Percentiles rank a stretch among this genome's conserved stretches.
Conservation (phyloP, 2,329 filamentous ascomycete genomes). For the Phyllosticta citrichinensis region DNA sequence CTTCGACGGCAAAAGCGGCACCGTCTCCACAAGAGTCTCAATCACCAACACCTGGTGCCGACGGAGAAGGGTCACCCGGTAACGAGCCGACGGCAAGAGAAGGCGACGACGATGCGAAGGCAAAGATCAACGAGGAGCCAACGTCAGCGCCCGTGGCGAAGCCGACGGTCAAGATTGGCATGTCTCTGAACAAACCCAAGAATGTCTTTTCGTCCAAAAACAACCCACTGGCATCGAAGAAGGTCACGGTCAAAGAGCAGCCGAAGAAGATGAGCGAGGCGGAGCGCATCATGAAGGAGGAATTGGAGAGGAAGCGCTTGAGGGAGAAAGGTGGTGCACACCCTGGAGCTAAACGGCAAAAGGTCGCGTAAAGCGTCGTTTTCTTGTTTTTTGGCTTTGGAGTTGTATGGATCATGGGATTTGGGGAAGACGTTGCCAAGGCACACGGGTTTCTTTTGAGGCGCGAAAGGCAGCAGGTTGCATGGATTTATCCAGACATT, state of each 20-base stretch:
- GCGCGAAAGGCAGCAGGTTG: neutral
- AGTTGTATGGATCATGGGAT: neutral
- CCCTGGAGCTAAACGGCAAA: conserved; percentile 5
- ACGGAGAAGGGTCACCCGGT: neutral
- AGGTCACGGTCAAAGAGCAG: conserved; percentile 44
- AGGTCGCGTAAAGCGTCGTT: neutral
- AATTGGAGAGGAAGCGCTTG: conserved; percentile 30
- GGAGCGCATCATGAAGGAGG: conserved; percentile 74
- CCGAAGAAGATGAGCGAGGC: conserved; percentile 82
- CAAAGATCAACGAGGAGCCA: neutral
- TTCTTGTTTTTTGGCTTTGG: neutral
- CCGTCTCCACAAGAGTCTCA: neutral
- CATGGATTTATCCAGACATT: neutral
- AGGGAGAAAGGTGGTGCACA: conserved; percentile 14
- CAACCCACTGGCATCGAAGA: conserved; percentile 61
- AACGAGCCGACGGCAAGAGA: conserved; percentile 29
- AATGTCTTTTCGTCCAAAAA: conserved; percentile 55
- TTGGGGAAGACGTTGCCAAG: neutral
- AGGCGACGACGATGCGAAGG: neutral
- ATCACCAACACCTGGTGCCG: conserved; percentile 4
- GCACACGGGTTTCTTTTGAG: neutral
- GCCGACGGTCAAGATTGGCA: conserved; percentile 7
- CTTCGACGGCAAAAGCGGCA: conserved; percentile 13
- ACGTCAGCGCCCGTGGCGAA: conserved; percentile 15
- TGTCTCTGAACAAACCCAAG: conserved; percentile 3